Percentiles rank a stretch among this genome's conserved stretches.
Evolutionary conservation across 441 rosid genomes (phyloP).

Genomic region (Hypseocharis bilobata): DNA sequence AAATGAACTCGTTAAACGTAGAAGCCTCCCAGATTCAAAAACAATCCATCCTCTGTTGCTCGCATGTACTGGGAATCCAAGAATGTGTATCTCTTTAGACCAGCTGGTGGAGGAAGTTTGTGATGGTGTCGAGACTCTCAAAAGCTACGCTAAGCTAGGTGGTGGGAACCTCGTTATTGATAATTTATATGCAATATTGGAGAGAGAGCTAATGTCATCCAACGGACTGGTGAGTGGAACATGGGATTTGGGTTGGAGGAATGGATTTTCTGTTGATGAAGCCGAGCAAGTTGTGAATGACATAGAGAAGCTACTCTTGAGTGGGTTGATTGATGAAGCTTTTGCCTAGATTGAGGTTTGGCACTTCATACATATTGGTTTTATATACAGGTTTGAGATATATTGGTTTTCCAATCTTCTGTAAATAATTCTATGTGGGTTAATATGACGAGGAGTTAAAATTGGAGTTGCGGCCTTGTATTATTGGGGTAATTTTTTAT

Average conservation of each 20-base stretch:
- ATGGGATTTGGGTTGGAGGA: slow-evolving; percentile 83
- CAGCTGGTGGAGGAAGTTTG: slow-evolving; percentile 49
- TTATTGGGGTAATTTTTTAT: no score
- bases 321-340: slow-evolving; percentile 48
- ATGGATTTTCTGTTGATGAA: slow-evolving; percentile 41
- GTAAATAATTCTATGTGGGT: slow-evolving; percentile 20
- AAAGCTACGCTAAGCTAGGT: slow-evolving; percentile 31
- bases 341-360: slow-evolving; percentile 21
- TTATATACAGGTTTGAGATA: slow-evolving; percentile 14
- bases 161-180: slow-evolving; percentile 26
- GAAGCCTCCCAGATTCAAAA: slow-evolving; percentile 37
- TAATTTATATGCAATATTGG: slow-evolving; percentile 36
- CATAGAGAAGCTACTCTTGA: slow-evolving; percentile 45
- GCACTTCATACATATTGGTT: slow-evolving; percentile 7
- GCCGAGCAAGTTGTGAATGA: slow-evolving; percentile 45
- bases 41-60: slow-evolving; percentile 17
- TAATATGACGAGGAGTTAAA: neutral
- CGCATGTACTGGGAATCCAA: slow-evolving; percentile 17
- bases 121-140: slow-evolving; percentile 37
- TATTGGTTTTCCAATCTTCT: neutral
- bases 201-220: slow-evolving; percentile 44
- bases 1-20: slow-evolving; percentile 44
- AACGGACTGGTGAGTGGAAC: slow-evolving; percentile 44
- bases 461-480: no score
- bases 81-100: slow-evolving; percentile 34